Evolutionary conservation across 1,284 basidiomycete genomes (phyloP).

Genomic region (Trichosporon faecale): DNA sequence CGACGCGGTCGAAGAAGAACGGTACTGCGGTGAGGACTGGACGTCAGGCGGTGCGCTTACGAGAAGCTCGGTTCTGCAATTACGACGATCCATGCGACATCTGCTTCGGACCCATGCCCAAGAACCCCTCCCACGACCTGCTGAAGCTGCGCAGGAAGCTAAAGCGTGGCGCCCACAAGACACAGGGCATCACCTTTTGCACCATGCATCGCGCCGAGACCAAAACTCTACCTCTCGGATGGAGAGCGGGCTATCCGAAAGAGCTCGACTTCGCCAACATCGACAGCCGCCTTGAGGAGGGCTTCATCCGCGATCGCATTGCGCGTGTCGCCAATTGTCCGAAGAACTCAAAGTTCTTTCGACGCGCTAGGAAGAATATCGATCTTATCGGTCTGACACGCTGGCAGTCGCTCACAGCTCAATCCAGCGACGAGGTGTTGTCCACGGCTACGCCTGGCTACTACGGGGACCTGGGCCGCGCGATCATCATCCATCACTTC

Average conservation of each 20-base stretch:
- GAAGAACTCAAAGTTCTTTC: conserved; percentile 26
- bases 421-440: conserved; percentile 26
- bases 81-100: conserved; percentile 21
- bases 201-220: conserved; percentile 40
- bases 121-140: conserved; percentile 23
- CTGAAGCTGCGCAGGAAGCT: neutral
- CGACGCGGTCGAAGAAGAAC: conserved; percentile 6
- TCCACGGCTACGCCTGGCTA: conserved; percentile 33
- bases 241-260: conserved; percentile 37
- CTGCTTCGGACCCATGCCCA: conserved; percentile 31
- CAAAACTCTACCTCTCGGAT: conserved; percentile 38
- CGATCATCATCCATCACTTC: conserved; percentile 37
- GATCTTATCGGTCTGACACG: conserved; percentile 25
- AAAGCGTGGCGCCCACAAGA: neutral
- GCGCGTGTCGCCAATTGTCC: conserved; percentile 32
- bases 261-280: conserved; percentile 36
- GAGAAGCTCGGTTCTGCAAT: conserved; percentile 10
- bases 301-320: conserved; percentile 31
- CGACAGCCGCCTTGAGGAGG: conserved; percentile 29
- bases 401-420: conserved; percentile 27
- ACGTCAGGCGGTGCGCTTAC: neutral
- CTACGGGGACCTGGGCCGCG: conserved; percentile 43
- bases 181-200: conserved; percentile 33
- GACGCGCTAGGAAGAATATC: conserved; percentile 22
- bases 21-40: conserved; percentile 11